These are phyloP conservation scores for Sphagnum magellanicum DNA, from an alignment of 228 moss, liverwort and hornwort species.

Conservation along the genomic window DNA sequence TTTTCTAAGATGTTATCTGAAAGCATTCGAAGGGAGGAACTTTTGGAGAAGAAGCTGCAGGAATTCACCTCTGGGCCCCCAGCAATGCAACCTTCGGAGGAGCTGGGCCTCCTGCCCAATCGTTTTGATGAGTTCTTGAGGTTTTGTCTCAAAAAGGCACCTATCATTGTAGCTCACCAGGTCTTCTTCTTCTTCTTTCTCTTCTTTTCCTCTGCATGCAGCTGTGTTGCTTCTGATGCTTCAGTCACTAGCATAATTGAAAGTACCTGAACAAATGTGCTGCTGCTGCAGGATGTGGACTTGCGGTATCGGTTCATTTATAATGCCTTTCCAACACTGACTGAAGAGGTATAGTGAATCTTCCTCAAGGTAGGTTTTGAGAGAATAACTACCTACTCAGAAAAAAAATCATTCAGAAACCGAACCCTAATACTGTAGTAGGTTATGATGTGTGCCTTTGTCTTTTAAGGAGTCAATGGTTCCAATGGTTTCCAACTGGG, in stretches of 20 bases:
- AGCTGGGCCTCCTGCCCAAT: conserved; percentile 41
- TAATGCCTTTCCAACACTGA: conserved; percentile 61
- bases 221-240: neutral
- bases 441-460: too few relatives aligned
- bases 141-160: conserved; percentile 54
- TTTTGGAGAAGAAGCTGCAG: conserved; percentile 40
- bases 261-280: too few relatives aligned
- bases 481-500: too few relatives aligned
- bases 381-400: too few relatives aligned
- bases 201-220: neutral
- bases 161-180: conserved; percentile 72
- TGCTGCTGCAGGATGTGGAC: conserved; percentile 47
- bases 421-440: too few relatives aligned
- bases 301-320: conserved; percentile 77
- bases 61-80: conserved; percentile 23
- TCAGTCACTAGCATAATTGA: neutral
- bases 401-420: too few relatives aligned
- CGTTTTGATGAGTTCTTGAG: conserved; percentile 73
- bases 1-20: conserved; percentile 49
- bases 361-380: too few relatives aligned
- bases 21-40: conserved; percentile 62
- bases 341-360: conserved; percentile 42
- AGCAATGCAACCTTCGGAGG: conserved; percentile 30
- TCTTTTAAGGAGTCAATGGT: too few relatives aligned
- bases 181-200: conserved; percentile 7